Evolutionary conservation across 208 protist species (phyloP), one percentile per base, ranked within the genome.

Genomic region (Leishmania tropica): DNA sequence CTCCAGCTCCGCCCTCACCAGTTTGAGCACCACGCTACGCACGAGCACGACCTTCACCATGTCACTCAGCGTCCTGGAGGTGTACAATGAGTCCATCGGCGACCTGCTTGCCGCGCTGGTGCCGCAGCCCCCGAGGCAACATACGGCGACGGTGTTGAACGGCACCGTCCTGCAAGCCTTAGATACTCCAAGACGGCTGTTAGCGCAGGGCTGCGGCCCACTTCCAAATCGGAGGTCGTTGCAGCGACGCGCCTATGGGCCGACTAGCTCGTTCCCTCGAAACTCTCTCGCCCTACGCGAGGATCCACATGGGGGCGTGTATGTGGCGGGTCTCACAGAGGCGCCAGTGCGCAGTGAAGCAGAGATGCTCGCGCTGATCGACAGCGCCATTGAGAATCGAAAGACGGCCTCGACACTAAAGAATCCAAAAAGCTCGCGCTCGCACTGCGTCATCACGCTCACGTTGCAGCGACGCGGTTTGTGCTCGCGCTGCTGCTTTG

Each of bases 61-160:
- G 70, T 51, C 79, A 48, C 78, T 93, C 48, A 97, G 95, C 4
- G 98, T 94, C 58, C 79, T 99, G 47, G 97, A 99, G 72, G 96
- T 99, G 75, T 99, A 99, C 90, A 99, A 99, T 83, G 98, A 99
- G 80, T 78, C 82, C 2, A 78, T 99, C 40, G 88, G 88, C 58
- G 98, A 99, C 76, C 86, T 99, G 11, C 85, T 99, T 17, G 54
- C 70, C 58, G 21, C 51, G 60, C 47, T 62, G 58, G 3, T 48
- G 73, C n/a, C 28, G 72, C 21, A 11, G 15, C 15, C 40, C 31
- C 21, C 48, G 51, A 64, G 51, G 31, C 17, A 10, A 54, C 35
- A 42, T 0, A 54, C 45, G 51, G 31, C 53, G 37, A 13, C 19
- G 54, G 8, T n/a, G 31, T 2, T 31, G 37, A 5, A 19, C 54